Base-by-base conservation (phyloP, 1,284 basidiomycete species). In the Vanrija sp. region DNA sequence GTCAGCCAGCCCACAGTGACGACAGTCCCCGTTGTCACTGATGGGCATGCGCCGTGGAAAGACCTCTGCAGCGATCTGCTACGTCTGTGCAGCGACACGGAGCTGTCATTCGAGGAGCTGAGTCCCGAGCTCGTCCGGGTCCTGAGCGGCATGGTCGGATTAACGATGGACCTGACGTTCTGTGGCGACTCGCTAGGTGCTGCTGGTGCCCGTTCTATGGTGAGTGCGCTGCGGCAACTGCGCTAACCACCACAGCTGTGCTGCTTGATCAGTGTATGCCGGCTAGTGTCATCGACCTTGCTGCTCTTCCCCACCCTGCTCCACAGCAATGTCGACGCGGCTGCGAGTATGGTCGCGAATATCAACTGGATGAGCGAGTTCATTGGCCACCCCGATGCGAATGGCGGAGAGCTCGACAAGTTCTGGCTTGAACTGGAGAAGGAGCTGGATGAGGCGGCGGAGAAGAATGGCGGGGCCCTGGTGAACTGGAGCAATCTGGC, bases 241-340 rank as follows among this genome's bases (percentile, higher is more conserved):
- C n/a, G n/a, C 31, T 31, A 31, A 31, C 31, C 31, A 12, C 31
- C 31, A 31, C 31, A 31, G 31, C 31, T 31, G 31, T 31, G 31
- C 31, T 31, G 31, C 12, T 35, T 58, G n/a, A 54, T 60, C 39
- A 50, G 54, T 47, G 49, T 61, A 3, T 18, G 60, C 12, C 46
- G 49, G 6, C 41, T 66, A 4, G 18, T 61, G 4, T 48, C 61
- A 0, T 59, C 59, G 15, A 57, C 60, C 1, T 38, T 53, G 3
- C 47, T 62, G 14, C 50, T 65, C 16, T 68, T 66, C 39, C 66
- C 66, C 0, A 22, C 46, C 1, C 31, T 63, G 7, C 35, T 53
- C 2, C 22, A 27, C 2, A 16, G 36, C 7, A 56, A 57, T 20
- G 23, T 15, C n/a, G 41, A 35, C 3, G 37, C 48, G 0, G 37